Conservation (phyloP, 306 rosid genomes). For the Cicer arietinum region DNA sequence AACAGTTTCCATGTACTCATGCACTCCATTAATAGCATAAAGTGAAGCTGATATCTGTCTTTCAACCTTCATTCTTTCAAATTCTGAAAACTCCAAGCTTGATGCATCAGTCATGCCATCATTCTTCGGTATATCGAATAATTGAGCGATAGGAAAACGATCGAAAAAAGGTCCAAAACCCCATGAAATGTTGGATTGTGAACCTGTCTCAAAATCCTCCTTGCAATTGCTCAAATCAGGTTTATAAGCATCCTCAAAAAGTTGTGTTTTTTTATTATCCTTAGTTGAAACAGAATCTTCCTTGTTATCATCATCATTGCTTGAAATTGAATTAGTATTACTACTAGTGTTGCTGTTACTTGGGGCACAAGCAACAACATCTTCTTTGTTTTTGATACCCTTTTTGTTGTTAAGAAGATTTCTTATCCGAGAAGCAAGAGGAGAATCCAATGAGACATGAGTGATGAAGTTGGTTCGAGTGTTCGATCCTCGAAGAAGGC, state of each 20-base stretch:
- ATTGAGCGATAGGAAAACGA: constrained; percentile 56
- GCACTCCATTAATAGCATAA: constrained; percentile 90
- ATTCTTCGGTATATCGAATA: constrained; percentile 59
- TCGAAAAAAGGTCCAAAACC: constrained; percentile 54
- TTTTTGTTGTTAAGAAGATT: constrained; percentile 70
- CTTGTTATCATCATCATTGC: constrained; percentile 33
- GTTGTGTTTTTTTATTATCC: constrained; percentile 37
- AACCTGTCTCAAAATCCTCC: constrained; percentile 46
- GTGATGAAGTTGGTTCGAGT: constrained; percentile 89
- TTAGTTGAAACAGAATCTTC: constrained; percentile 26
- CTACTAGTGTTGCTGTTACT: constrained; percentile 20
- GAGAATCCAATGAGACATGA: constrained; percentile 77
- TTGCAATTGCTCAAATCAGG: constrained; percentile 71
- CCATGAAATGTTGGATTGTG: constrained; percentile 54
- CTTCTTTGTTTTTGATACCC: constrained; percentile 35
- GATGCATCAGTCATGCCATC: constrained; percentile 28
- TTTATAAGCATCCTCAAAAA: constrained; percentile 65
- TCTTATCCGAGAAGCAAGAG: constrained; percentile 79
- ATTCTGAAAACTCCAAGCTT: constrained; percentile 61
- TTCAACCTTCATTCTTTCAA: constrained; percentile 89
- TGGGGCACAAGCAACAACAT: constrained; percentile 26
- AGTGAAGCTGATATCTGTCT: constrained; percentile 93
- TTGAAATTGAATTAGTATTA: constrained; percentile 4
- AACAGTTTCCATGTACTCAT: constrained; percentile 86
- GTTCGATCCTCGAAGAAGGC: constrained; percentile 90